Percentiles rank a stretch among this genome's conserved stretches.
Evolutionary conservation across 106 monocot species (phyloP).

Genomic region (Cymbidium sinense): DNA sequence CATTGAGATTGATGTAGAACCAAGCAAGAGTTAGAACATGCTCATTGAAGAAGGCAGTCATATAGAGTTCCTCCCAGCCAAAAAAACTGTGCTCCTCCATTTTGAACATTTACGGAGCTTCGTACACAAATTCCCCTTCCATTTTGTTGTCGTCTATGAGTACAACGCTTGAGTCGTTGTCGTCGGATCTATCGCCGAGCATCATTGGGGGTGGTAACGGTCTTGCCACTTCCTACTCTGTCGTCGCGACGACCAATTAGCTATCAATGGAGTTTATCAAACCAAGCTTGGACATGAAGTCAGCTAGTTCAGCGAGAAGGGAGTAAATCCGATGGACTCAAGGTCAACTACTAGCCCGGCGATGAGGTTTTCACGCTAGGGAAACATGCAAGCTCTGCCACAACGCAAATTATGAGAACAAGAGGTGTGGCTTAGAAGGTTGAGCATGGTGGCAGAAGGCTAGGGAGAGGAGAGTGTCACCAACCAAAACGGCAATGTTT

Average conservation of each 20-base stretch:
- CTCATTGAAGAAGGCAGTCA: conserved; percentile 37
- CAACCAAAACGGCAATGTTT: no score
- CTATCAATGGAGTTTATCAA: not conserved
- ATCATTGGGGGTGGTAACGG: conserved; percentile 9
- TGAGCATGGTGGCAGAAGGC: no score
- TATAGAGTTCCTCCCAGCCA: conserved; percentile 32
- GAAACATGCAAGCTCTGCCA: no score
- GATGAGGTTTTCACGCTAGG: no score
- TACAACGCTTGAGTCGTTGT: conserved; percentile 42
- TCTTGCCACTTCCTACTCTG: not conserved
- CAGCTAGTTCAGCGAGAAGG: conserved; percentile 40
- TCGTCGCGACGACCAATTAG: conserved; percentile 1
- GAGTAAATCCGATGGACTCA: no score
- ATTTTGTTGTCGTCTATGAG: conserved; percentile 18
- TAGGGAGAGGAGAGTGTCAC: no score
- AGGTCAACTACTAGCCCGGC: no score
- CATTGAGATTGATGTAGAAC: conserved; percentile 17
- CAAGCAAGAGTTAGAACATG: conserved; percentile 27
- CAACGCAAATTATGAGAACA: no score
- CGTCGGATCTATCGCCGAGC: conserved; percentile 23
- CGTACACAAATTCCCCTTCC: conserved; percentile 5
- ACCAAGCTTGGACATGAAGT: not conserved
- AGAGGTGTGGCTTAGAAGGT: no score
- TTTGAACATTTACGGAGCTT: conserved; percentile 18
- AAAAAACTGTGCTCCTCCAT: conserved; percentile 24